phyloP scores from a whole-genome alignment of 1,284 basidiomycete genomes.

The Austroboletus rostrupii region DNA sequence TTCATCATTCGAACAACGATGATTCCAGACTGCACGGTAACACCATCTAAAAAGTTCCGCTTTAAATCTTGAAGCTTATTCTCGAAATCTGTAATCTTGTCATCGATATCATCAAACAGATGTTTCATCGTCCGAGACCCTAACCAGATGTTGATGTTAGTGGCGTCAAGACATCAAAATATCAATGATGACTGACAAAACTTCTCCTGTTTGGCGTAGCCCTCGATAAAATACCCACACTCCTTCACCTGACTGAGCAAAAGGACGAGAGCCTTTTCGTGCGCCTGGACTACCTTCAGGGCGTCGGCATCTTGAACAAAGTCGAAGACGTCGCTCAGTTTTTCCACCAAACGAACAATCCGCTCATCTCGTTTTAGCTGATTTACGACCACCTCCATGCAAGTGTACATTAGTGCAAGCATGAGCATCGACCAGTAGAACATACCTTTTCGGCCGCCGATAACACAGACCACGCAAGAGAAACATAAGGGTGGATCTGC shows the following conservation, averaged over 20 bases:
- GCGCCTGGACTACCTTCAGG: neutral
- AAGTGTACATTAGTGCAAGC: too few relatives aligned
- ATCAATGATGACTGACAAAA: too few relatives aligned
- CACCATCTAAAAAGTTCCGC: too few relatives aligned
- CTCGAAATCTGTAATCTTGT: too few relatives aligned
- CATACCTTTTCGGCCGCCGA: neutral
- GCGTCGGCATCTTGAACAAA: conserved; percentile 1
- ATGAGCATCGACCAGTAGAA: too few relatives aligned
- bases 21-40: too few relatives aligned
- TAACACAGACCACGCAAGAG: too few relatives aligned
- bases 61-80: too few relatives aligned
- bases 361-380: neutral
- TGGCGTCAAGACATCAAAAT: neutral
- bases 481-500: too few relatives aligned
- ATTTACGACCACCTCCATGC: neutral
- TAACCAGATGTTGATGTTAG: neutral
- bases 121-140: neutral
- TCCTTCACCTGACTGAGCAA: conserved; percentile 3
- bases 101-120: too few relatives aligned
- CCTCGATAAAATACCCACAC: conserved; percentile 5
- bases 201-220: conserved; percentile 2
- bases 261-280: neutral
- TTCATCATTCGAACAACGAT: too few relatives aligned
- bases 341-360: neutral
- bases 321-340: neutral